Evolutionary conservation across 495 filamentous ascomycete genomes (phyloP).

Genomic region (Neurospora tetraspora): DNA sequence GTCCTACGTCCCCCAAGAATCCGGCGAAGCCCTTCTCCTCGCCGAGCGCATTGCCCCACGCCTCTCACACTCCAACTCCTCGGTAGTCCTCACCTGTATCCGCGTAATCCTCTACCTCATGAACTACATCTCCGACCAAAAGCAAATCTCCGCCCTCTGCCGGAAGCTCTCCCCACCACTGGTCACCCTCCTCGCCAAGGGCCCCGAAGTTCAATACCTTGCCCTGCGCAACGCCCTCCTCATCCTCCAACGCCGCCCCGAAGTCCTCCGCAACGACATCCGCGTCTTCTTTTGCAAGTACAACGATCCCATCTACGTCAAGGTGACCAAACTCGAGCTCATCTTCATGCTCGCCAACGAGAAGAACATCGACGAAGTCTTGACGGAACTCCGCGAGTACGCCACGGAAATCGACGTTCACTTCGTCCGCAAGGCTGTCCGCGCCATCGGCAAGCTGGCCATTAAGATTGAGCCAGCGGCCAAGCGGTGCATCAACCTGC

Average conservation of each 20-base stretch:
- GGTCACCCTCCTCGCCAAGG: constrained; percentile 94
- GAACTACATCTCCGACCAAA: constrained; percentile 96
- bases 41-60: constrained; percentile 91
- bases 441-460: constrained; percentile 91
- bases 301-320: constrained; percentile 96
- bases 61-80: constrained; percentile 90
- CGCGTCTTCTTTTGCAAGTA: constrained; percentile 99
- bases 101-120: constrained; percentile 94
- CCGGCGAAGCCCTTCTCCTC: constrained; percentile 73
- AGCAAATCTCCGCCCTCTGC: constrained; percentile 79
- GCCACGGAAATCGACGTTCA: constrained; percentile 99
- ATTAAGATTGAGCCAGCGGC: constrained; percentile 95
- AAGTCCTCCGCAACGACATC: constrained; percentile 93
- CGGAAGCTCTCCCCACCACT: constrained; percentile 91
- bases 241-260: constrained; percentile 86
- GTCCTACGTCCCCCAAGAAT: constrained; percentile 94
- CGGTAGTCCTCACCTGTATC: constrained; percentile 91
- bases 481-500: constrained; percentile 88
- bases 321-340: constrained; percentile 94
- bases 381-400: constrained; percentile 93
- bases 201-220: constrained; percentile 96
- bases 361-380: constrained; percentile 87
- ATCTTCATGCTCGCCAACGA: constrained; percentile 99
- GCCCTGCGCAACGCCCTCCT: constrained; percentile 93
- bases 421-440: constrained; percentile 87